Evolutionary conservation across 176 grass and related monocot genomes (phyloP).

Genomic region (Pontederia paniculata): DNA sequence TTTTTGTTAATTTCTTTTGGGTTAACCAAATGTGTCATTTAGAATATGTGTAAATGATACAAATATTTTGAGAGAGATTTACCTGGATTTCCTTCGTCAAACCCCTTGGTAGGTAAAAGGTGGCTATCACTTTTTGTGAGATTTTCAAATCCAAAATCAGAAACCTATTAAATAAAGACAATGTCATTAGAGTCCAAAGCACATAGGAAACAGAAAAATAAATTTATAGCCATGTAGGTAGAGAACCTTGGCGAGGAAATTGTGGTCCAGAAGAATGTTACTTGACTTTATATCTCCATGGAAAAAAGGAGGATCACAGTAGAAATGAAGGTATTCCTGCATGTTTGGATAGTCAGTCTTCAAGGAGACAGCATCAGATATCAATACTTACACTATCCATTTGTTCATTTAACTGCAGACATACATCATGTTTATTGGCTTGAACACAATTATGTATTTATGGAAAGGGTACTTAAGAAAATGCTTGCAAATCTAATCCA

Average conservation of each 20-base stretch:
- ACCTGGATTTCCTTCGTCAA: slow-evolving; percentile 50
- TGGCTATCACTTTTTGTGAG: slow-evolving; percentile 23
- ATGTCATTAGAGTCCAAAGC: no score
- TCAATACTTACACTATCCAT: no score
- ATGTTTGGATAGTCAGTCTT: slow-evolving; percentile 6
- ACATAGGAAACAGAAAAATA: slow-evolving; percentile 4
- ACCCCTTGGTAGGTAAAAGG: slow-evolving; percentile 25
- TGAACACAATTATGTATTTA: no score
- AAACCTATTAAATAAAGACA: no score
- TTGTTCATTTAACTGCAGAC: no score
- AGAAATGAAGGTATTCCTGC: slow-evolving; percentile 97
- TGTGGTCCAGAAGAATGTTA: slow-evolving; percentile 76
- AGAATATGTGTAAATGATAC: not conserved
- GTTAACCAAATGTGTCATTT: no score
- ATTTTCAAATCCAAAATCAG: slow-evolving; percentile 38
- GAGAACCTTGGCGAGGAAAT: slow-evolving; percentile 70
- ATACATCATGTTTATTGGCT: no score
- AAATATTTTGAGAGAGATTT: slow-evolving; percentile 22
- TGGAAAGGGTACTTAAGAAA: not conserved
- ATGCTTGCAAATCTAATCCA: not conserved
- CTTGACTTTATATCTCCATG: slow-evolving; percentile 84
- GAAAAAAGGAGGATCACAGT: slow-evolving; percentile 71
- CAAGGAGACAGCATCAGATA: no score
- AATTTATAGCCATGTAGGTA: slow-evolving; percentile 10
- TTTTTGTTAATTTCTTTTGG: no score